Base-by-base conservation (phyloP, 169 alveolate genomes). In the Cryptosporidium canis region DNA sequence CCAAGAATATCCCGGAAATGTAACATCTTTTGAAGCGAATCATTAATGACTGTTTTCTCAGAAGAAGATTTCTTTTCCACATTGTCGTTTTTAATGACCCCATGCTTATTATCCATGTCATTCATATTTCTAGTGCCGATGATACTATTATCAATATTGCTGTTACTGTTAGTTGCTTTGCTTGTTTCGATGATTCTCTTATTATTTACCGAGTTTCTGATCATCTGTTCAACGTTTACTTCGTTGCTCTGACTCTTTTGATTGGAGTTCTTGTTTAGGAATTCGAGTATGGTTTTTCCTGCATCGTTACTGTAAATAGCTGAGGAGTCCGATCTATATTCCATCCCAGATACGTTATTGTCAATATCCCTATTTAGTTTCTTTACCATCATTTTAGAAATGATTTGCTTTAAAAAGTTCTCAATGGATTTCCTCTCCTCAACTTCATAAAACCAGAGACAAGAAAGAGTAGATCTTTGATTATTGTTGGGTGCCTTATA, bases 341-440 rank as follows among this genome's bases (percentile, higher is more conserved):
- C 39, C 14, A 3, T 2, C 16, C 29, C 9, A 0, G 84, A 48
- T 24, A 51, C 29, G 33, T 55, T 31, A 45, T 5, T n/a, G 16
- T 37, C 48, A 35, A 35, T 70, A 41, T 70, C 67, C 5, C 31
- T 70, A 55, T 35, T 61, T 16, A 61, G 12, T 33, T 11, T 68
- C 41, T 16, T 56, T 2, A 41, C 64, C 45, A 48, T 58, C 12
- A 77, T 6, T 33, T 77, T 77, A 24, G 72, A 77, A 16, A 77
- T 41, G 14, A 77, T 77, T 29, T 37, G 64, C n/a, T 58, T 77
- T 5, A 77, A 58, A 24, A 37, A 27, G 1, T 14, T 48, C 37
- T 77, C 87, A 33, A 77, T 77, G 29, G 55, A 58, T 29, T 61
- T 77, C 44, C 87, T 77, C 39, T 77, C 87, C 66, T 77, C 87